Evolutionary conservation across 768 basidiomycete species (phyloP).

Genomic region (Strobilomyces dryophilus): DNA sequence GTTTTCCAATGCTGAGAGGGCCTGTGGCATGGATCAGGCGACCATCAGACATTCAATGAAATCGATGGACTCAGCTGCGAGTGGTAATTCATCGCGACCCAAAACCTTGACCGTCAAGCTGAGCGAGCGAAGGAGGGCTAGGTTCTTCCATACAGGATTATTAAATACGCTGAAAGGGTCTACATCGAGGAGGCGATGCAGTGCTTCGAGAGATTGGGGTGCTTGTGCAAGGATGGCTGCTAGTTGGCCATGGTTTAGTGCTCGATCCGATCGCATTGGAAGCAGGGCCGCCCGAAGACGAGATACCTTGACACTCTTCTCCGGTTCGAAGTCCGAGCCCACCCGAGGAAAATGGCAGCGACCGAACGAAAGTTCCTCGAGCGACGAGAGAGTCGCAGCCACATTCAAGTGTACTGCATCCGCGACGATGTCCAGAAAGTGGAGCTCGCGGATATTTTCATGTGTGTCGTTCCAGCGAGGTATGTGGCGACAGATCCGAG

Average conservation of each 20-base stretch:
- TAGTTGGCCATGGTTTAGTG: too few species aligned
- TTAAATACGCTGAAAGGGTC: background rate
- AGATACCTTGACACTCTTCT: background rate
- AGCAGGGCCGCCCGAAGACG: background rate
- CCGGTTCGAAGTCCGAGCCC: background rate
- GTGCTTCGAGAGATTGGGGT: too few species aligned
- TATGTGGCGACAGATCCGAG: too few species aligned
- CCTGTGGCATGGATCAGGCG: background rate
- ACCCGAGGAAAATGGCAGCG: background rate
- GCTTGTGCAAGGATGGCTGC: too few species aligned
- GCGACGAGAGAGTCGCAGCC: constrained; percentile 7
- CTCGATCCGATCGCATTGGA: too few species aligned
- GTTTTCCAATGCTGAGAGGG: background rate
- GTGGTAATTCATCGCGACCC: background rate
- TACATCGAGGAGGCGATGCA: too few species aligned
- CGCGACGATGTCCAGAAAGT: background rate
- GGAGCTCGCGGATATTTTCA: constrained; percentile 17
- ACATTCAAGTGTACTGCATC: constrained; percentile 8
- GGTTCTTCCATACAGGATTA: background rate
- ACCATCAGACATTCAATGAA: background rate
- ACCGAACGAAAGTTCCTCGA: constrained; percentile 15
- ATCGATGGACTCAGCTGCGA: background rate
- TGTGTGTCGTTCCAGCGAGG: constrained; percentile 3
- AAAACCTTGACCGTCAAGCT: background rate
- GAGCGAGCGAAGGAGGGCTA: constrained; percentile 10